Evolutionary conservation across 2,329 filamentous ascomycete species (phyloP), one percentile per base, ranked within the genome.

Genomic region (Rutstroemia sp.): DNA sequence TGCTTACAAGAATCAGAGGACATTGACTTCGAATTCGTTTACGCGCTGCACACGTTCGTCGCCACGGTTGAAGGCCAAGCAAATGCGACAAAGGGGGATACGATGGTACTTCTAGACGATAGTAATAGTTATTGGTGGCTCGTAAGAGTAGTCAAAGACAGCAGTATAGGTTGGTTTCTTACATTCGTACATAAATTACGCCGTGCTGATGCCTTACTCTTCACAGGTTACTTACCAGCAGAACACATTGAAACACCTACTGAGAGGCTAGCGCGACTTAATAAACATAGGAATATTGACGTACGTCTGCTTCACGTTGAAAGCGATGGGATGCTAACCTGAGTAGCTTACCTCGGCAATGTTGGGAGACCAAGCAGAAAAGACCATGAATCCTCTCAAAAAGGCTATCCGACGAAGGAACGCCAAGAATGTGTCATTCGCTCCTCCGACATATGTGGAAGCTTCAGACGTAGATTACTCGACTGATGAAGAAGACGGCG

Each of bases 61-160:
- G 94, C 94, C 27, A 97, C 94, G 0, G 94, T 99, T 49, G 94
- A 99, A 73, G 94, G 94, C 27, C 94, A 99, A 73, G 94, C 94
- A 60, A 99, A 97, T 76, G 94, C 94, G 58, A 95, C 90, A 36
- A 99, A 99, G 74, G 94, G 94, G 51, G 94, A 99, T 69, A 97
- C 92, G 14, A 99, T 99, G 94, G 92, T 97, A 54, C 78, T 99
- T 61, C 81, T 99, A 21, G 94, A 99, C 68, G 94, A 99, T 68
- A 97, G 91, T 75, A 99, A 99, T 75, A 97, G 92, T 74, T 99
- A 99, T 72, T 99, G 94, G 94, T 99, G 94, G 94, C 82, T 99
- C 59, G 94, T 99, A 14, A 82, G 92, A 62, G 89, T 99, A 47
- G 92, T 97, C 53, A 97, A 97, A 72, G 94, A 99, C 73, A 95